Base-by-base conservation (phyloP, 1,139 yeast genomes). In the Kluyveromyces marxianus region DNA sequence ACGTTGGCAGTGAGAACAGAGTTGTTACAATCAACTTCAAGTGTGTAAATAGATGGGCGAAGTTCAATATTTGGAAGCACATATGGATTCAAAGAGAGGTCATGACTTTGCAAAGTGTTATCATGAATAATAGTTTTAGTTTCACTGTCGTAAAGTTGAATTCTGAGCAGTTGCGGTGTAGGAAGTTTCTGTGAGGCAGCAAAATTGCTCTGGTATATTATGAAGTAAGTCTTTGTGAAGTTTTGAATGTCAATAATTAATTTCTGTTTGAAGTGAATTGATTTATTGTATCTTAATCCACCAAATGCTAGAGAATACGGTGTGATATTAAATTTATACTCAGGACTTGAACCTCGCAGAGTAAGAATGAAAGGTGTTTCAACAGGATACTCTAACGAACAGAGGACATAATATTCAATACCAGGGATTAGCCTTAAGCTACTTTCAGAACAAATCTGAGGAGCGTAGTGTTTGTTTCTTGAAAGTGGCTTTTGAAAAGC, bases 341-440 rank as follows among this genome's bases (percentile, higher is more conserved):
- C 28, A 35, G 39, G 10, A 25, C 7, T 7, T 28, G 24, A 7
- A 24, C 26, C 7, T 42, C 50, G 24, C 41, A 39, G 33, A 4
- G 44, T 26, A 8, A 54, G 39, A 29, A 49, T 53, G 39, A 48
- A 53, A 4, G 42, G 42, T 25, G 24, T 46, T 4, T 33, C 44
- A 3, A 27, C 27, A 29, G 42, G 37, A 7, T 43, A 25, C 3
- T 41, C 37, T 8, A 52, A 25, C 4, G 63, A 74, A 5, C 62
- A 63, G n/a, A 71, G 54, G 0, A 69, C 46, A 7, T 61, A 54
- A 50, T 71, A 72, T 7, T 60, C 61, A 6, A 56, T 58, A 0
- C 67, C 68, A 0, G 70, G 56, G 0, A 75, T 73, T 1, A 81
- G 61, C 2, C 59, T 58, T 4, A 74, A 46, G 0, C 60, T 50